A percentile compares a stretch with the other conserved stretches of the same genome.
These are phyloP conservation scores for Arthrinium phaeospermum DNA, from an alignment of 2,329 filamentous ascomycete genomes.

Conservation along the genomic window DNA sequence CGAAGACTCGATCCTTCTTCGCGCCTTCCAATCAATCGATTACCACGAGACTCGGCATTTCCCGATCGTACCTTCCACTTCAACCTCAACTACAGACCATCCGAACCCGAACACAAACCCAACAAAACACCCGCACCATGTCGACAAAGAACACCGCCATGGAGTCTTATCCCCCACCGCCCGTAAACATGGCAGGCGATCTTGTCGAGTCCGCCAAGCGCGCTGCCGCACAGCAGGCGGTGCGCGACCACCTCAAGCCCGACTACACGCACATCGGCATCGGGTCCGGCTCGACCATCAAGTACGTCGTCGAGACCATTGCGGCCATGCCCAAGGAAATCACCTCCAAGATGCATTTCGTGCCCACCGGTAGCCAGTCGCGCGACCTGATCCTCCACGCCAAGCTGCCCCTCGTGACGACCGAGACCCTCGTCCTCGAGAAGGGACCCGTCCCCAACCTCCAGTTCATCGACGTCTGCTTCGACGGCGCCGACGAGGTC, in stretches of 20 bases:
- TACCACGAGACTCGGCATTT: neutral
- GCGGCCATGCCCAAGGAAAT: constrained; percentile 60
- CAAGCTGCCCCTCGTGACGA: constrained; percentile 76
- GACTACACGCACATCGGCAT: constrained; percentile 73
- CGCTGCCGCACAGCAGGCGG: constrained; percentile 75
- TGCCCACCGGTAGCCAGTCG: constrained; percentile 91
- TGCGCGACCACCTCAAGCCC: constrained; percentile 72
- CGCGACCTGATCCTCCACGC: constrained; percentile 83
- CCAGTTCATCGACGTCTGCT: constrained; percentile 80
- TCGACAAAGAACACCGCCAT: constrained; percentile 19
- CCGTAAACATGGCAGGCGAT: constrained; percentile 25
- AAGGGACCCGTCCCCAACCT: constrained; percentile 48
- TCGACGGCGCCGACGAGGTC: constrained; percentile 97
- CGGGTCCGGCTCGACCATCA: constrained; percentile 80
- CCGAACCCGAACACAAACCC: neutral
- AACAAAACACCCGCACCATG: neutral
- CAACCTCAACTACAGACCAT: neutral
- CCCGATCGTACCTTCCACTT: neutral
- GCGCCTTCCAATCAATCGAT: neutral
- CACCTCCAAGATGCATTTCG: constrained; percentile 75
- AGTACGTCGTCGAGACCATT: constrained; percentile 87
- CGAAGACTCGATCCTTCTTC: neutral
- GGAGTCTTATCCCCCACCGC: constrained; percentile 24
- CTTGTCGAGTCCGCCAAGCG: constrained; percentile 64
- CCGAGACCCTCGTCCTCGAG: constrained; percentile 73